Percentiles rank a stretch among this genome's conserved stretches.
phyloP scores from a whole-genome alignment of 306 rosid genomes.

The Gastrolobium bilobum region DNA sequence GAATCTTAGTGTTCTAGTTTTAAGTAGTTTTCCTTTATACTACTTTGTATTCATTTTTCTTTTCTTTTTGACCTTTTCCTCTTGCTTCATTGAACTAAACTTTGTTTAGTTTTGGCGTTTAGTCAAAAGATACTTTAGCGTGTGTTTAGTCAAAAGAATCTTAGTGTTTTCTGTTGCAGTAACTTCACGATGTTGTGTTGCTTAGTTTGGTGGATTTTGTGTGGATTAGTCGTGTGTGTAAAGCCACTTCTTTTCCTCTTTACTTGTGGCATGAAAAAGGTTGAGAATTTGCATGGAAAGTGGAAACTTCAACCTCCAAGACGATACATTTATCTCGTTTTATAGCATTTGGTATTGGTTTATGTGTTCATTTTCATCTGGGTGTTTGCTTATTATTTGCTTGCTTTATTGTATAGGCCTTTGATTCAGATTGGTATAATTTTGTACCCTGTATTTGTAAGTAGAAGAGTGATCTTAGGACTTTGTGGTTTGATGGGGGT shows the following conservation, averaged over 20 bases:
- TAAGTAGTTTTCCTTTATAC: not conserved
- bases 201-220: constrained; percentile 21
- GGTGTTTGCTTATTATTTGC: not conserved
- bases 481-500: constrained; percentile 61
- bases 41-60: not conserved
- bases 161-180: not conserved
- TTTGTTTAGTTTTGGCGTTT: not conserved
- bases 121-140: not conserved
- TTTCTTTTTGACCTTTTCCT: no score
- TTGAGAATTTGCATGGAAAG: constrained; percentile 27
- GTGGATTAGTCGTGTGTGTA: constrained; percentile 28
- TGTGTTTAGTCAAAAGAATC: no score
- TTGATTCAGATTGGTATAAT: not conserved
- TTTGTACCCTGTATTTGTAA: constrained; percentile 24
- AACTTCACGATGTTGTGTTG: constrained; percentile 5
- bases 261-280: not conserved
- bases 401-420: not conserved
- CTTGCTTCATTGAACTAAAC: not conserved
- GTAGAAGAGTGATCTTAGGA: not conserved
- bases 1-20: not conserved
- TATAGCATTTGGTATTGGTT: constrained; percentile 30
- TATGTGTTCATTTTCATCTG: not conserved
- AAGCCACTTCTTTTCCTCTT: constrained; percentile 5
- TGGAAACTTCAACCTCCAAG: constrained; percentile 16
- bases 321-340: not conserved